phyloP scores from a whole-genome alignment of 2,329 filamentous ascomycete species.

The Arachnomyces sp. region DNA sequence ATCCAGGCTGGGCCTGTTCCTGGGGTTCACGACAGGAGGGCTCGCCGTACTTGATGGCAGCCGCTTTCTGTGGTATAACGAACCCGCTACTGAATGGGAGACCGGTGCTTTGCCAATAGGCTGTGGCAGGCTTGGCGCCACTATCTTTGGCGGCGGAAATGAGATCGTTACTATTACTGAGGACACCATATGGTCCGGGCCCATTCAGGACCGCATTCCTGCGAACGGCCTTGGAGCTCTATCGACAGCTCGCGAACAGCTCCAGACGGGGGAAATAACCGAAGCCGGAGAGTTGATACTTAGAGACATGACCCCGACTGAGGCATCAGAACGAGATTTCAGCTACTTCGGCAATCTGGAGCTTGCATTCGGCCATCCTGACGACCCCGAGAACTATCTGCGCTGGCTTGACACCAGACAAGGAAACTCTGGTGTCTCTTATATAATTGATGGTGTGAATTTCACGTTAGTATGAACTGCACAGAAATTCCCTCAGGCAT shows the following conservation, averaged over 20 bases:
- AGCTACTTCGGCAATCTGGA: conserved; percentile 29
- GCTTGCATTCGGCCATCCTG: conserved; percentile 26
- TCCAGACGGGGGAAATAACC: conserved; percentile 26
- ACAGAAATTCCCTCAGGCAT: too few species aligned
- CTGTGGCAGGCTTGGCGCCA: conserved; percentile 14
- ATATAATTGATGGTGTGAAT: conserved; percentile 20
- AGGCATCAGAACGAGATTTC: conserved; percentile 36
- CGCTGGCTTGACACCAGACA: conserved; percentile 29
- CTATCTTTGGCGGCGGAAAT: conserved; percentile 10
- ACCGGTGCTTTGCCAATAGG: conserved; percentile 14
- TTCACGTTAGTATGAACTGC: too few species aligned
- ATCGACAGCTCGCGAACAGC: conserved; percentile 26
- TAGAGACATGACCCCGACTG: conserved; percentile 28
- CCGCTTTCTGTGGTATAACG: conserved; percentile 13
- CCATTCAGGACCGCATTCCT: conserved; percentile 12
- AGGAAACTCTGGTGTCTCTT: conserved; percentile 27
- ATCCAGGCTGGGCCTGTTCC: too few species aligned
- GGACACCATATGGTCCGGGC: conserved; percentile 16
- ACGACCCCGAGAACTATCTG: conserved; percentile 21
- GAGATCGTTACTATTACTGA: conserved; percentile 17
- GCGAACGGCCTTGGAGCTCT: conserved; percentile 20
- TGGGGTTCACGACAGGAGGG: neutral
- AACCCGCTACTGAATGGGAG: conserved; percentile 12
- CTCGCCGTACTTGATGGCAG: conserved; percentile 11
- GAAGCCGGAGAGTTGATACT: conserved; percentile 28